Evolutionary conservation across 208 protist species (phyloP).

Genomic region (Tritrichomonas musculus): DNA sequence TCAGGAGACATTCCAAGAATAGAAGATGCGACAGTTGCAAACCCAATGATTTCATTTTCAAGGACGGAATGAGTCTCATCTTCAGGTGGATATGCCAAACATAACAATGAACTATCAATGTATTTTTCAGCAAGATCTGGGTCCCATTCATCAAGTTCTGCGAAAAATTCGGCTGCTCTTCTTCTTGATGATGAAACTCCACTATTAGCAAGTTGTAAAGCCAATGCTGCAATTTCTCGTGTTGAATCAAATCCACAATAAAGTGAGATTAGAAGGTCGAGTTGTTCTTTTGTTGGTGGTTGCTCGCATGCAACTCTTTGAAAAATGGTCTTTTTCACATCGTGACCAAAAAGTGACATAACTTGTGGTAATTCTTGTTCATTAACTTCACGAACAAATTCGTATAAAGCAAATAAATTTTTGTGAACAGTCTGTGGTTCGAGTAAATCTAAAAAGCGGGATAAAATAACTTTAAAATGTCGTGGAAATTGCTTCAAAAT

Average conservation of each 20-base stretch:
- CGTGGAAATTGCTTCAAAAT: not conserved
- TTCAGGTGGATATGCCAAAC: not conserved
- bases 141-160: not conserved
- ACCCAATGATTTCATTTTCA: not conserved
- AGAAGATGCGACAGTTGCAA: not conserved
- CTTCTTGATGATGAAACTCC: not conserved
- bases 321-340: not conserved
- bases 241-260: not conserved
- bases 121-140: not conserved
- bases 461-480: not conserved
- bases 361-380: not conserved
- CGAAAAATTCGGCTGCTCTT: not conserved
- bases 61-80: not conserved
- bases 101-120: not conserved
- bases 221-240: not conserved
- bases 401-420: not conserved
- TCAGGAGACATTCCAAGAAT: not conserved
- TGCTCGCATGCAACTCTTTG: not conserved
- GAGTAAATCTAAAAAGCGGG: not conserved
- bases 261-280: not conserved
- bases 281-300: not conserved
- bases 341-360: slow-evolving; percentile 8
- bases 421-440: not conserved
- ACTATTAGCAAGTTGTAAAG: not conserved
- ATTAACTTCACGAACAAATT: not conserved